Conservation (phyloP, 2,329 filamentous ascomycete species). For the Cladosporium sp. region DNA sequence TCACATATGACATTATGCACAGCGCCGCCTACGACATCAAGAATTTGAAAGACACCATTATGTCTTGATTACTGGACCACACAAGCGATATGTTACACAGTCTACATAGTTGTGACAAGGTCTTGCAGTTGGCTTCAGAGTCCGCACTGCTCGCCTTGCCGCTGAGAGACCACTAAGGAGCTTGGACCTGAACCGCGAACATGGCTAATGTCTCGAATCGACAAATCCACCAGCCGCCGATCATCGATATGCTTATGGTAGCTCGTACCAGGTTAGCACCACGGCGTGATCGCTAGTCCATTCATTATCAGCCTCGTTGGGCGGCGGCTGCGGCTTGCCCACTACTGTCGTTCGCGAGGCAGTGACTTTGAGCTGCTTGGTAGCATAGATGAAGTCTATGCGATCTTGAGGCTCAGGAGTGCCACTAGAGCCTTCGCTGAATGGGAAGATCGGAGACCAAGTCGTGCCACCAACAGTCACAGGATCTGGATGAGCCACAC, state of each 20-base stretch:
- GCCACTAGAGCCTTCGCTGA: slow-evolving; percentile 2
- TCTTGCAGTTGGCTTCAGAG: too few relatives aligned
- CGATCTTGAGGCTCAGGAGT: slow-evolving; percentile 12
- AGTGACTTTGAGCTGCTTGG: not conserved
- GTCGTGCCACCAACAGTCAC: not conserved
- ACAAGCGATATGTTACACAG: not conserved
- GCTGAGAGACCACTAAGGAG: too few relatives aligned
- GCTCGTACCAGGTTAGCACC: not conserved
- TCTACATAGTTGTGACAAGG: not conserved
- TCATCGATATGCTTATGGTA: not conserved
- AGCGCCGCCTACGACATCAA: not conserved
- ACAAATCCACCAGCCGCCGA: not conserved
- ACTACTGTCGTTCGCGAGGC: slow-evolving; percentile 1
- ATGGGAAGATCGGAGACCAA: slow-evolving; percentile 11
- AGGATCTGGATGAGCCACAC: slow-evolving; percentile 12
- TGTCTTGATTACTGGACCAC: not conserved
- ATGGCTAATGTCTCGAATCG: not conserved
- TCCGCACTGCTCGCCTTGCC: too few relatives aligned
- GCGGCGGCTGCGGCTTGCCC: not conserved
- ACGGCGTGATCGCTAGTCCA: slow-evolving; percentile 12
- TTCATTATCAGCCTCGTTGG: not conserved
- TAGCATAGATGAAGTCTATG: slow-evolving; percentile 15
- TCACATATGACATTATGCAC: not conserved
- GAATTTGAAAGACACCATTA: too few relatives aligned
- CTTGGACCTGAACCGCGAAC: too few relatives aligned